A percentile compares a stretch with the other conserved stretches of the same genome.
Conservation (phyloP, 768 basidiomycete genomes). For the Pseudohyphozyma bogoriensis region DNA sequence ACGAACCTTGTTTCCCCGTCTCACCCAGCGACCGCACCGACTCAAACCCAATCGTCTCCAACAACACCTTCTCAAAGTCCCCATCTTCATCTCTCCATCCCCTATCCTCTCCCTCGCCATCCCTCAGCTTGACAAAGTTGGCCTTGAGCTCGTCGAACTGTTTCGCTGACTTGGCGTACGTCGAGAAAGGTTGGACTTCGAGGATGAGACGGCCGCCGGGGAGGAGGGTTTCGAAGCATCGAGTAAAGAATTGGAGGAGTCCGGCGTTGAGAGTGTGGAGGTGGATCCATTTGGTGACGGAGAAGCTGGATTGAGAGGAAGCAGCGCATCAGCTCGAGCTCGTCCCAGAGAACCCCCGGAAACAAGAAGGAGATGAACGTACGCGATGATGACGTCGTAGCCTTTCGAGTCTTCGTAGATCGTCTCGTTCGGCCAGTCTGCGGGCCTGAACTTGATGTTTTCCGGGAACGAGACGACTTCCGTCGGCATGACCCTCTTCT, state of each 20-base stretch:
- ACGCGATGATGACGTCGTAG: conserved; percentile 77
- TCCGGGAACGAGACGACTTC: conserved; percentile 52
- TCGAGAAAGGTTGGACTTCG: conserved; percentile 77
- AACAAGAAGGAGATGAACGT: conserved; percentile 32
- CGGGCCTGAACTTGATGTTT: conserved; percentile 60
- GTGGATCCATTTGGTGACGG: conserved; percentile 87
- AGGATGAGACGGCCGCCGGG: conserved; percentile 56
- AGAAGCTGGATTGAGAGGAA: conserved; percentile 79
- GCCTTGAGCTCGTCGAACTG: conserved; percentile 52
- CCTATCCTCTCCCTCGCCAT: conserved; percentile 47
- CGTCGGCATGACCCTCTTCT: conserved; percentile 15
- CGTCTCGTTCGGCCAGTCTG: conserved; percentile 58
- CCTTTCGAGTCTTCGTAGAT: conserved; percentile 47
- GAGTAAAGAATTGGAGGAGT: conserved; percentile 55
- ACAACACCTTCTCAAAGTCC: conserved; percentile 47
- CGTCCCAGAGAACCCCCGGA: not conserved
- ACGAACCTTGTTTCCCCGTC: conserved; percentile 56
- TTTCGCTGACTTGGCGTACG: conserved; percentile 65
- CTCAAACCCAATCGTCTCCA: conserved; percentile 56
- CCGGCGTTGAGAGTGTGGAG: conserved; percentile 68
- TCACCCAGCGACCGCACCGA: conserved; percentile 41
- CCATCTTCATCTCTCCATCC: conserved; percentile 26
- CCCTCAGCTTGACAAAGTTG: conserved; percentile 47
- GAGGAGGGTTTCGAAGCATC: conserved; percentile 50
- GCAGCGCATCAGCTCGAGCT: not conserved